These are phyloP conservation scores for Gorgonomyces haynaldii DNA, from an alignment of 192 early-diverging fungal genomes.

Conservation along the genomic window DNA sequence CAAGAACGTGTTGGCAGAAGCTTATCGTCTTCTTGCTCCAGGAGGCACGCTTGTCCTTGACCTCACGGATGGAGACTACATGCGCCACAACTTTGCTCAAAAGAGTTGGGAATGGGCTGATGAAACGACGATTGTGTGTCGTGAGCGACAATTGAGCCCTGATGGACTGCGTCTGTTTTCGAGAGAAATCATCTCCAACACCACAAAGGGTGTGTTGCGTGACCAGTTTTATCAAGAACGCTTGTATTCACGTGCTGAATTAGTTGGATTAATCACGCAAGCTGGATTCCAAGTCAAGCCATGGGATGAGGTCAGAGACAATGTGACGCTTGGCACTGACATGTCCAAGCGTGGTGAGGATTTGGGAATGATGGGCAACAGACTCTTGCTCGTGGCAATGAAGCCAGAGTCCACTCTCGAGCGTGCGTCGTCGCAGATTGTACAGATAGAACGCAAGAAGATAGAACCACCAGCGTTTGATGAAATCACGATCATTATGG, in stretches of 20 bases:
- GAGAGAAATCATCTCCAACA: conserved; percentile 42
- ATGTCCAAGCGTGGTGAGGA: conserved; percentile 51
- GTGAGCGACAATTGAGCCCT: conserved; percentile 43
- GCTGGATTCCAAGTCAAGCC: conserved; percentile 16
- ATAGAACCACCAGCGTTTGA: too few relatives aligned
- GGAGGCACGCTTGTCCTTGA: conserved; percentile 45
- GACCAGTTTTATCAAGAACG: conserved; percentile 59
- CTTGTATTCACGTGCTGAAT: conserved; percentile 35
- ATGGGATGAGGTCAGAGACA: conserved; percentile 1
- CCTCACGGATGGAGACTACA: conserved; percentile 46
- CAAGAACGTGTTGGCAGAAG: conserved; percentile 30
- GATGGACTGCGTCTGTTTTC: conserved; percentile 40
- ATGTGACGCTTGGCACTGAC: conserved; percentile 29
- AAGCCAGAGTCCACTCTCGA: conserved; percentile 16
- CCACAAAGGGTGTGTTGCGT: conserved; percentile 41
- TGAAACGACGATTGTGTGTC: conserved; percentile 50
- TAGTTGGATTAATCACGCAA: conserved; percentile 21
- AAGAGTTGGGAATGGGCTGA: conserved; percentile 59
- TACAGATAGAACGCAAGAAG: too few relatives aligned
- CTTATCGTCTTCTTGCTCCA: conserved; percentile 34
- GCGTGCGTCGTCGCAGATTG: too few relatives aligned
- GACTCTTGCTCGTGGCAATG: conserved; percentile 26
- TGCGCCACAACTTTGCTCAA: conserved; percentile 38
- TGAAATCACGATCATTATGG: conserved; percentile 26
- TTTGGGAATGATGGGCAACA: conserved; percentile 57